Evolutionary conservation across 495 filamentous ascomycete genomes (phyloP).

Genomic region (Poronia punctata): DNA sequence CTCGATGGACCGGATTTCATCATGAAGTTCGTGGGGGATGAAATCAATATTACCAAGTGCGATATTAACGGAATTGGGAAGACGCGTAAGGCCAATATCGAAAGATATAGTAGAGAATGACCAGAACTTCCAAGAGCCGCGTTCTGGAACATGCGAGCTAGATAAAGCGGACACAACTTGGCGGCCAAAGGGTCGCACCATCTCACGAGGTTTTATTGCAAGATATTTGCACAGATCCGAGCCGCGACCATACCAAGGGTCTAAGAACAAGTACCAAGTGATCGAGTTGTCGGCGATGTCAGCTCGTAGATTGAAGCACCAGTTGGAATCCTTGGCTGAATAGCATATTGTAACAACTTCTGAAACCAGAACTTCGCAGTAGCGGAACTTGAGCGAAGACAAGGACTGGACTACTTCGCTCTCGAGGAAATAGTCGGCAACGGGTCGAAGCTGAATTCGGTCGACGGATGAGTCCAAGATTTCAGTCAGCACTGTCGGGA

Average conservation of each 20-base stretch:
- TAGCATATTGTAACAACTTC: slow-evolving; percentile 29
- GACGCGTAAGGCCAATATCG: neutral
- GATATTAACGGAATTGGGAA: neutral
- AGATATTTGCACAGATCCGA: neutral
- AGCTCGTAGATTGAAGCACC: slow-evolving; percentile 26
- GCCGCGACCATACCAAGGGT: slow-evolving; percentile 14
- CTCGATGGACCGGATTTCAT: slow-evolving; percentile 21
- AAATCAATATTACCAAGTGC: neutral
- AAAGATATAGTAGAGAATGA: neutral
- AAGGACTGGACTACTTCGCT: slow-evolving; percentile 2
- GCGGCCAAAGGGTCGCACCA: slow-evolving; percentile 16
- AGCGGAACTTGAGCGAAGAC: slow-evolving; percentile 18
- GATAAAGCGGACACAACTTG: neutral
- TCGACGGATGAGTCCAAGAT: neutral
- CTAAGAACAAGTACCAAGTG: slow-evolving; percentile 29
- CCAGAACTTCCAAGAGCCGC: slow-evolving; percentile 8
- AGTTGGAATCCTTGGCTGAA: slow-evolving; percentile 9
- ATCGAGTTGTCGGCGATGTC: slow-evolving; percentile 17
- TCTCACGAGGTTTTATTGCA: neutral
- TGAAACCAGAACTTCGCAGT: slow-evolving; percentile 25
- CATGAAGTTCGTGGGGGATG: neutral
- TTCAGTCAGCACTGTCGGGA: slow-evolving; percentile 11
- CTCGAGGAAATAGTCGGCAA: neutral
- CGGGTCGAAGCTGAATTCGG: slow-evolving; percentile 1
- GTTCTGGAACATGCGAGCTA: neutral